A percentile compares a stretch with the other conserved stretches of the same genome.
phyloP scores from a whole-genome alignment of 176 grass and related monocot genomes.

The Carex cristatella region DNA sequence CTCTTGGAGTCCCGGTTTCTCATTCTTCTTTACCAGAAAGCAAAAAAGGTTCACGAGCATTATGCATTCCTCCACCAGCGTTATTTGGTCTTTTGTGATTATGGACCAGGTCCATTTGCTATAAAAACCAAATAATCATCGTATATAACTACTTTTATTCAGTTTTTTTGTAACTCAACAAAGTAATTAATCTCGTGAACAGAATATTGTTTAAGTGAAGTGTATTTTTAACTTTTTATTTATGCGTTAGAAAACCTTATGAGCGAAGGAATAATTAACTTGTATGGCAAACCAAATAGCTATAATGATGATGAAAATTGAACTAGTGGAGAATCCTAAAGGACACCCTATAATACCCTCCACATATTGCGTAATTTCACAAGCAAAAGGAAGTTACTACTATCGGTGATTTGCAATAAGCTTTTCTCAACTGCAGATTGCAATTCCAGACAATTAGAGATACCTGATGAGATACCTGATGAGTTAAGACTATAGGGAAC shows the following conservation, averaged over 20 bases:
- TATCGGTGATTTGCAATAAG: background rate
- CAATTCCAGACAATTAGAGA: background rate
- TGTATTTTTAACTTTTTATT: background rate
- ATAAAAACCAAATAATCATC: background rate
- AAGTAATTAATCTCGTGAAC: background rate
- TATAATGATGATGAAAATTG: background rate
- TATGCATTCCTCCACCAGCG: background rate
- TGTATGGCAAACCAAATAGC: background rate
- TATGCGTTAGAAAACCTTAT: background rate
- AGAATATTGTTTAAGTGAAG: background rate
- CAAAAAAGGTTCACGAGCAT: background rate
- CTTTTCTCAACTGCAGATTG: background rate
- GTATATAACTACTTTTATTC: background rate
- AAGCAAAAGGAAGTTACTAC: background rate
- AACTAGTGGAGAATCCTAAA: background rate
- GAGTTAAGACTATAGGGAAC: background rate
- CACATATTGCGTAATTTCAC: background rate
- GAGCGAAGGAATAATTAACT: background rate
- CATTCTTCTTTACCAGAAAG: slow-evolving; percentile 3
- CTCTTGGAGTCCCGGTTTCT: background rate
- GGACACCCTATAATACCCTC: background rate
- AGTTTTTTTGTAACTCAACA: background rate
- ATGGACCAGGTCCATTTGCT: background rate
- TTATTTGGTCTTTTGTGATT: background rate
- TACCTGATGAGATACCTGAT: background rate